Evolutionary conservation across 2,329 filamentous ascomycete species (phyloP), one percentile per base, ranked within the genome.

Genomic region (Aureobasidium uvarum): DNA sequence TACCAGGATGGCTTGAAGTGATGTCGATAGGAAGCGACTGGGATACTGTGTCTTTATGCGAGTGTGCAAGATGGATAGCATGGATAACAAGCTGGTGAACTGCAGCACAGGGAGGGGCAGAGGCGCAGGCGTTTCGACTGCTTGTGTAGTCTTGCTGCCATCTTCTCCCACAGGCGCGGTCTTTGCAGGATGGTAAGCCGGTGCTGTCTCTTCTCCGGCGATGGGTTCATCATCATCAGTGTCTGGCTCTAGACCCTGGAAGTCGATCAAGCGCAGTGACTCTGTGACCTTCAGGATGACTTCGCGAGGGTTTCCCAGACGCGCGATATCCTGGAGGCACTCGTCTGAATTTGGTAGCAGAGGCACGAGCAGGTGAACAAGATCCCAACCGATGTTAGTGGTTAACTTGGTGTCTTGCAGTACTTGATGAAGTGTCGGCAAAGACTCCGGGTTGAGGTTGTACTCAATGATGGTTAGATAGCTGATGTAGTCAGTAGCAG

Each of bases 221-320:
- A 68, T 66, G 20, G 70, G 8, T 11, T 75, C 77, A 10, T 78
- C 76, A 31, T 81, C 78, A n/a, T 80, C 78, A 81, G 80, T 68
- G 88, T 89, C 72, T 85, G 88, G 77, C 87, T 75, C 74, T 16
- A 69, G 67, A 5, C 73, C 72, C 25, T 77, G 73, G 45, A 85
- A 82, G 33, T 85, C 81, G 5, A 89, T 78, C 18, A 84, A 71
- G 60, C 89, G 85, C 67, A 95, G 79, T 16, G 86, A 85, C 74
- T 93, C 90, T 31, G 91, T 87, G 36, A 92, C 86, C 74, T 93
- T 93, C 70, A 95, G 81, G 66, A 94, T 89, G 52, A 92, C 89
- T 76, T 95, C 91, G 59, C 90, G 82, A 1, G 91, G 91, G 73
- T 94, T 95, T 59, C 90, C 91, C 45, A 92, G 81, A 28, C 87